phyloP scores from a whole-genome alignment of 1,284 basidiomycete species.

The Heterobasidion occidentale region DNA sequence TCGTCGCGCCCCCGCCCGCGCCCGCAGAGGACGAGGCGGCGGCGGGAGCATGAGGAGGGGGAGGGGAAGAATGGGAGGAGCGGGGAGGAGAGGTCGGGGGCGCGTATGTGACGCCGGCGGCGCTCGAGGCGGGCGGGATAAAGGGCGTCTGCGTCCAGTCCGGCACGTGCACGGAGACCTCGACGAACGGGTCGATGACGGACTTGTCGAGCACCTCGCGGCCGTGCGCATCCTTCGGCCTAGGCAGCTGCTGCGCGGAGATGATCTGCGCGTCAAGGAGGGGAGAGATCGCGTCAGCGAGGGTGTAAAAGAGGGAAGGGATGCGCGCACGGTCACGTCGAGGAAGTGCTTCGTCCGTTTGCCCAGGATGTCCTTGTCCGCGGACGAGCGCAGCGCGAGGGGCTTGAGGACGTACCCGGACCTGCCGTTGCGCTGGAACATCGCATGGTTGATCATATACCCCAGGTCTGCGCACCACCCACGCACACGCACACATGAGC shows the following conservation, averaged over 20 bases:
- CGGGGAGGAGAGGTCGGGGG: slow-evolving; percentile 10
- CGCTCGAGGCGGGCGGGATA: not conserved
- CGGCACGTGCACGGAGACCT: slow-evolving; percentile 72
- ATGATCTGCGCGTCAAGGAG: slow-evolving; percentile 48
- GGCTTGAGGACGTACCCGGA: slow-evolving; percentile 93
- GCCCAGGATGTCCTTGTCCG: slow-evolving; percentile 49
- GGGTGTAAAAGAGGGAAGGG: not conserved
- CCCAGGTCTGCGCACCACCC: slow-evolving; percentile 54
- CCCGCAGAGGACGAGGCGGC: slow-evolving; percentile 12
- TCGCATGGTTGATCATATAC: slow-evolving; percentile 87
- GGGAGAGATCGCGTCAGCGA: not conserved
- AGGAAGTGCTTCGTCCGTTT: slow-evolving; percentile 54
- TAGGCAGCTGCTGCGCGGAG: slow-evolving; percentile 90
- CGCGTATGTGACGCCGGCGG: not conserved
- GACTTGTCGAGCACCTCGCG: slow-evolving; percentile 54
- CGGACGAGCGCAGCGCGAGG: slow-evolving; percentile 55
- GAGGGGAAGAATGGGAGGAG: slow-evolving; percentile 6
- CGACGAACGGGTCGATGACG: slow-evolving; percentile 69
- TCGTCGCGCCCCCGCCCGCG: slow-evolving; percentile 21
- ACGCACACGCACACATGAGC: not conserved
- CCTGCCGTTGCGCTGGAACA: slow-evolving; percentile 86
- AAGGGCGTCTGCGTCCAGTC: slow-evolving; percentile 49
- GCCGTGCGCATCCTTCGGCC: slow-evolving; percentile 58
- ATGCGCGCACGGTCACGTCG: slow-evolving; percentile 46
- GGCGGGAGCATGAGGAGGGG: slow-evolving; percentile 14